Percentiles rank a stretch among this genome's conserved stretches.
phyloP scores from a whole-genome alignment of 768 basidiomycete genomes.

The Pholiota conissans region DNA sequence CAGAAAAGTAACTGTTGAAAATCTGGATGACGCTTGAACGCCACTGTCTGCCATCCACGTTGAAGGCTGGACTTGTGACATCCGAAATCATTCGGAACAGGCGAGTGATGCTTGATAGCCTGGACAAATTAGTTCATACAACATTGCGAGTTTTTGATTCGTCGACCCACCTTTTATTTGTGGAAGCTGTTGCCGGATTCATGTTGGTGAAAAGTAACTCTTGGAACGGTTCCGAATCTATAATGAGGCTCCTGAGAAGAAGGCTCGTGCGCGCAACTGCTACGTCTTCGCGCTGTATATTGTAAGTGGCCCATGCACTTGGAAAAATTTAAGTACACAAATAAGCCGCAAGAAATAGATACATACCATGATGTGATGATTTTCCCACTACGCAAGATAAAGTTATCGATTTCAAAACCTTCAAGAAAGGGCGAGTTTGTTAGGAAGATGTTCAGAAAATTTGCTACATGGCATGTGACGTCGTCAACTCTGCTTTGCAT shows the following conservation, averaged over 20 bases:
- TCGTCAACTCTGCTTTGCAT: slow-evolving; percentile 48
- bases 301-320: slow-evolving; percentile 73
- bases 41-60: slow-evolving; percentile 69
- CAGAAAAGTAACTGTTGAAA: slow-evolving; percentile 59
- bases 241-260: slow-evolving; percentile 57
- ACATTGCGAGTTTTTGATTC: not conserved
- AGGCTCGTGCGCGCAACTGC: slow-evolving; percentile 53
- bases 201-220: slow-evolving; percentile 44
- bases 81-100: slow-evolving; percentile 69
- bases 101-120: slow-evolving; percentile 51
- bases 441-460: slow-evolving; percentile 63
- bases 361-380: slow-evolving; percentile 61
- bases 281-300: slow-evolving; percentile 56
- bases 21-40: slow-evolving; percentile 57
- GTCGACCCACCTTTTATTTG: slow-evolving; percentile 51
- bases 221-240: slow-evolving; percentile 65
- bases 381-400: slow-evolving; percentile 61
- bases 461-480: slow-evolving; percentile 52
- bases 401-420: slow-evolving; percentile 70
- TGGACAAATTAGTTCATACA: slow-evolving; percentile 20
- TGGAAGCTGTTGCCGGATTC: slow-evolving; percentile 30
- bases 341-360: not conserved
- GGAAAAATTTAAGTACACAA: not conserved
- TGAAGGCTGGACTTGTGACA: slow-evolving; percentile 60
- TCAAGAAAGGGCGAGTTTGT: slow-evolving; percentile 62